Percentiles rank a stretch among this genome's conserved stretches.
These are phyloP conservation scores for Plicaturopsis crispa DNA, from an alignment of 768 basidiomycete species.

Conservation along the genomic window DNA sequence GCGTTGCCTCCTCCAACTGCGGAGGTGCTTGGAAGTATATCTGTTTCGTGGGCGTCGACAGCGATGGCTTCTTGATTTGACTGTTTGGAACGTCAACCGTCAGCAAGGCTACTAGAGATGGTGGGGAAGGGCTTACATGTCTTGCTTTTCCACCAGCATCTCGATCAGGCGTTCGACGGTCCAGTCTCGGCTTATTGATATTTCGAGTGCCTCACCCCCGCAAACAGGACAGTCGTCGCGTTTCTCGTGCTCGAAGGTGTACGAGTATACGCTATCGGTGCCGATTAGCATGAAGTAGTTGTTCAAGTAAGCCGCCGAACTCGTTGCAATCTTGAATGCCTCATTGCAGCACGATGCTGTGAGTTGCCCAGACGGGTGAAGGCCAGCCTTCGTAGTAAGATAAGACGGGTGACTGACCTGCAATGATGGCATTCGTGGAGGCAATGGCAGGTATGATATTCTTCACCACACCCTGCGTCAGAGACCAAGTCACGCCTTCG, in stretches of 20 bases:
- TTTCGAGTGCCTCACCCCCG: constrained; percentile 80
- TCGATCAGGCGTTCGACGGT: constrained; percentile 89
- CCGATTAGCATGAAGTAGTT: constrained; percentile 99
- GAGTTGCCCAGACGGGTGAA: constrained; percentile 5
- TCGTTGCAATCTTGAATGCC: constrained; percentile 97
- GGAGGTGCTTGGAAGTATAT: constrained; percentile 94
- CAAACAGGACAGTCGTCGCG: constrained; percentile 95
- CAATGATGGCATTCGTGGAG: constrained; percentile 96
- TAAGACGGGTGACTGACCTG: constrained; percentile 43
- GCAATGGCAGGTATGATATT: constrained; percentile 99
- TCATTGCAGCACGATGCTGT: constrained; percentile 96
- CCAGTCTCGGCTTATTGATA: constrained; percentile 60
- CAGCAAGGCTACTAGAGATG: not conserved
- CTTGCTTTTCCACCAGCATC: constrained; percentile 77
- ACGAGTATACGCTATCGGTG: constrained; percentile 93
- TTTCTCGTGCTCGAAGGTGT: constrained; percentile 93
- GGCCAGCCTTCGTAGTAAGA: not conserved
- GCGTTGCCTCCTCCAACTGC: constrained; percentile 80
- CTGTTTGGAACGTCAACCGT: constrained; percentile 37
- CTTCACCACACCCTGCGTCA: constrained; percentile 98
- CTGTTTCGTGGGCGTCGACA: constrained; percentile 67
- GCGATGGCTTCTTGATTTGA: constrained; percentile 94
- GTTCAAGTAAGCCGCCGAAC: constrained; percentile 87
- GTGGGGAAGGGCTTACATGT: constrained; percentile 56
- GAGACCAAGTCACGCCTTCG: constrained; percentile 95